A percentile compares a stretch with the other conserved stretches of the same genome.
Evolutionary conservation across 2,329 filamentous ascomycete genomes (phyloP).

Genomic region (Pezizomycotina sp.): DNA sequence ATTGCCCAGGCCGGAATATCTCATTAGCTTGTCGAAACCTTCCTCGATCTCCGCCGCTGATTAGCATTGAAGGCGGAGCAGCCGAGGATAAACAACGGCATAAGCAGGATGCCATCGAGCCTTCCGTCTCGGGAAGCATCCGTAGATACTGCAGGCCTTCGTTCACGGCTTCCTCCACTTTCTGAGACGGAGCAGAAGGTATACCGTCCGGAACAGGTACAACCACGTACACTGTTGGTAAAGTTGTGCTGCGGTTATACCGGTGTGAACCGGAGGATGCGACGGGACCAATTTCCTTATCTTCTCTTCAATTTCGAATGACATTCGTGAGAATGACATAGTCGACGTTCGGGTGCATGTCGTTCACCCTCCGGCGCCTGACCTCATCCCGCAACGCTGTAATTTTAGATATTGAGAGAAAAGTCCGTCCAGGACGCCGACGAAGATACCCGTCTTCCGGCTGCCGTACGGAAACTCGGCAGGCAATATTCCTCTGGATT

Average conservation of each 20-base stretch:
- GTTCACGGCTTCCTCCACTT: slow-evolving; percentile 41
- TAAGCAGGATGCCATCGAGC: slow-evolving; percentile 42
- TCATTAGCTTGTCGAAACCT: slow-evolving; percentile 39
- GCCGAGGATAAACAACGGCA: slow-evolving; percentile 45
- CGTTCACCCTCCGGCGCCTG: slow-evolving; percentile 45
- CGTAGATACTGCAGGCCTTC: slow-evolving; percentile 42
- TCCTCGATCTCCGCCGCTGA: slow-evolving; percentile 40
- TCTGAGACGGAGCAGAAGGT: slow-evolving; percentile 39
- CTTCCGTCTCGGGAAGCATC: slow-evolving; percentile 38
- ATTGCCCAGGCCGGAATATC: slow-evolving; percentile 42
- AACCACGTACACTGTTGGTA: slow-evolving; percentile 48
- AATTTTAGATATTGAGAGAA: slow-evolving; percentile 62
- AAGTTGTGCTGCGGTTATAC: slow-evolving; percentile 40
- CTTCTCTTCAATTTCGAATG: slow-evolving; percentile 55
- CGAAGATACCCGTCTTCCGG: slow-evolving; percentile 42
- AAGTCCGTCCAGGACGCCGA: slow-evolving; percentile 74
- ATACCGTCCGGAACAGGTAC: slow-evolving; percentile 45
- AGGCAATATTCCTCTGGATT: slow-evolving; percentile 39
- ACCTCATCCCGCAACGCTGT: slow-evolving; percentile 61
- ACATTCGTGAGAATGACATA: slow-evolving; percentile 57
- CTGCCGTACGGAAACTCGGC: slow-evolving; percentile 36
- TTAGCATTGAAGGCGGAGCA: slow-evolving; percentile 41
- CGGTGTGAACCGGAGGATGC: slow-evolving; percentile 37
- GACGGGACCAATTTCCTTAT: slow-evolving; percentile 59
- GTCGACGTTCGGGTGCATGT: slow-evolving; percentile 52